Percentiles rank a stretch among this genome's conserved stretches.
Evolutionary conservation across 306 rosid genomes (phyloP).

Genomic region (Prunus persica): DNA sequence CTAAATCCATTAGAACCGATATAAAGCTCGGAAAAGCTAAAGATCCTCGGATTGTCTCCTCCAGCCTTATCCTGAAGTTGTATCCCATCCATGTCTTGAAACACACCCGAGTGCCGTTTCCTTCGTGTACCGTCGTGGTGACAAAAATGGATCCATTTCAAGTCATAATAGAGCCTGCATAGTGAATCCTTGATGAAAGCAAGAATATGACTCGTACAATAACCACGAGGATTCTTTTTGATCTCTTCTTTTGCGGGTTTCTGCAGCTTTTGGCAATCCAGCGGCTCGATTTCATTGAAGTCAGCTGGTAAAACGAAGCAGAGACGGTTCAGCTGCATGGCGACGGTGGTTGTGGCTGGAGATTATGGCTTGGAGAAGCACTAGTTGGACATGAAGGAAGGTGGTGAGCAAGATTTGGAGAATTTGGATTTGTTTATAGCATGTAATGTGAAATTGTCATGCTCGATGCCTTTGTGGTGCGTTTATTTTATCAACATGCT

Average conservation of each 20-base stretch:
- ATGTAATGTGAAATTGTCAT: not conserved
- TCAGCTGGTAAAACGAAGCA: constrained; percentile 64
- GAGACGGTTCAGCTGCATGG: constrained; percentile 52
- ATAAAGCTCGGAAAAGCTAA: constrained; percentile 82
- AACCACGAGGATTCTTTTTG: constrained; percentile 18
- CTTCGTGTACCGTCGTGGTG: constrained; percentile 14
- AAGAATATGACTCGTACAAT: constrained; percentile 48
- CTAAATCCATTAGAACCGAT: constrained; percentile 85
- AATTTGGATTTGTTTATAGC: constrained; percentile 10
- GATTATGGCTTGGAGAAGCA: not conserved
- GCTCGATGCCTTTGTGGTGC: not conserved
- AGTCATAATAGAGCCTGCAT: constrained; percentile 27
- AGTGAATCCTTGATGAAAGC: constrained; percentile 44
- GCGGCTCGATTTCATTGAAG: constrained; percentile 40
- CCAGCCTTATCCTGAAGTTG: constrained; percentile 63
- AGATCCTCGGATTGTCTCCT: constrained; percentile 74
- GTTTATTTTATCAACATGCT: constrained; percentile 35
- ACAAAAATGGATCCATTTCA: constrained; percentile 34
- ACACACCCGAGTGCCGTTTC: constrained; percentile 25
- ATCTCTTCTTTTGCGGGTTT: constrained; percentile 27
- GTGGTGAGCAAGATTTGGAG: constrained; percentile 8
- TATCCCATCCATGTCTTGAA: constrained; percentile 82
- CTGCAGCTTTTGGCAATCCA: constrained; percentile 16
- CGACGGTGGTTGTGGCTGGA: not conserved
- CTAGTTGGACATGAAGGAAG: constrained; percentile 27